phyloP scores from a whole-genome alignment of 192 early-diverging fungal genomes.

The Coemansia guatemalensis region DNA sequence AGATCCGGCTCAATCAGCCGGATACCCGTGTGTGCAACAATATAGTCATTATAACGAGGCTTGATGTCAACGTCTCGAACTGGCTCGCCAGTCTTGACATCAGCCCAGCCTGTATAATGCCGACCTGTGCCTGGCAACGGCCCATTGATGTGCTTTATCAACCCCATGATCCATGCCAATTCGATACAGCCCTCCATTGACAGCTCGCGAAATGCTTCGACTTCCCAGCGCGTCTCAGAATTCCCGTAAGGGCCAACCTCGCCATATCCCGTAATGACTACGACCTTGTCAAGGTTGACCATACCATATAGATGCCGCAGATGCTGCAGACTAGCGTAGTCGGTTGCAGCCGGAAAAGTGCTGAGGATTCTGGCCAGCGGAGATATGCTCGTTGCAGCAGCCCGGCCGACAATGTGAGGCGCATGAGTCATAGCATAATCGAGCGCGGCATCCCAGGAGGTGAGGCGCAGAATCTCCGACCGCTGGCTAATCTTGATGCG shows the following conservation, averaged over 20 bases:
- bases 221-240: slow-evolving; percentile 90
- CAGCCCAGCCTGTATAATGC: slow-evolving; percentile 73
- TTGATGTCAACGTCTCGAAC: slow-evolving; percentile 85
- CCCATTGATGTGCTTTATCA: slow-evolving; percentile 79
- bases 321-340: slow-evolving; percentile 64
- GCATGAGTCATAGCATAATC: not conserved
- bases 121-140: slow-evolving; percentile 3
- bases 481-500: not conserved
- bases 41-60: slow-evolving; percentile 84
- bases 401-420: not conserved
- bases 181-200: slow-evolving; percentile 72
- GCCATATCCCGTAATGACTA: slow-evolving; percentile 87
- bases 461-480: not conserved
- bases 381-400: not conserved
- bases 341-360: slow-evolving; percentile 2
- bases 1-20: slow-evolving; percentile 74
- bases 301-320: slow-evolving; percentile 66
- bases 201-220: slow-evolving; percentile 74
- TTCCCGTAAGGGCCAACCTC: slow-evolving; percentile 91
- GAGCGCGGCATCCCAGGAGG: not conserved
- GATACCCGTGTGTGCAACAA: slow-evolving; percentile 59
- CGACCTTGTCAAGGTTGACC: slow-evolving; percentile 85
- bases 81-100: slow-evolving; percentile 77
- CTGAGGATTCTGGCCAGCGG: not conserved
- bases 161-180: slow-evolving; percentile 95